Percentiles rank a stretch among this genome's conserved stretches.
These are phyloP conservation scores for Acer yangbiense DNA, from an alignment of 345 rosid genomes.

Conservation along the genomic window DNA sequence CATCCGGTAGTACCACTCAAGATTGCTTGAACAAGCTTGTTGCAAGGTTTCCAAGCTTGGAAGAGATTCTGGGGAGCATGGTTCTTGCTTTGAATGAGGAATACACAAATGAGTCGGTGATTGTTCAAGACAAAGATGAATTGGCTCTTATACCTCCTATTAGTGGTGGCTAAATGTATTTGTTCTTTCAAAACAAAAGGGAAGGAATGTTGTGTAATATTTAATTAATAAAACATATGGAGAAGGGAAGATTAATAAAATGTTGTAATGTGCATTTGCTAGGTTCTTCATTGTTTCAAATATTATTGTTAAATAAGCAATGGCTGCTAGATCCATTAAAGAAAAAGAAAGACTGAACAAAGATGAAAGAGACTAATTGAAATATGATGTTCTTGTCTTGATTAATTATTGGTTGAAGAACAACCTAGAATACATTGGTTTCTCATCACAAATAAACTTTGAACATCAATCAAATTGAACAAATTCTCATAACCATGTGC, in stretches of 20 bases:
- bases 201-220: background rate
- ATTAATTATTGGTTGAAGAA: no score
- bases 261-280: no score
- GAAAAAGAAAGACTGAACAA: no score
- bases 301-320: no score
- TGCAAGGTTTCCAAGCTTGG: slow-evolving; percentile 59
- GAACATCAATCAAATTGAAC: no score
- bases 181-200: background rate
- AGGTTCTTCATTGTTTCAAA: no score
- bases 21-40: slow-evolving; percentile 68
- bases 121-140: slow-evolving; percentile 80
- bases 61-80: slow-evolving; percentile 67
- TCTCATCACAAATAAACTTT: no score
- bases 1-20: slow-evolving; percentile 61
- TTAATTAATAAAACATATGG: background rate
- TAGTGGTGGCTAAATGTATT: slow-evolving; percentile 71
- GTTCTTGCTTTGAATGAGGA: slow-evolving; percentile 86
- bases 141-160: slow-evolving; percentile 96
- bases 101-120: slow-evolving; percentile 51
- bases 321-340: no score
- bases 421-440: no score
- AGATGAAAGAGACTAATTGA: no score
- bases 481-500: no score
- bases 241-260: background rate
- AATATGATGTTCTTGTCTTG: no score